These are phyloP conservation scores for Moricandia arvensis DNA, from an alignment of 345 rosid species.

Conservation along the genomic window DNA sequence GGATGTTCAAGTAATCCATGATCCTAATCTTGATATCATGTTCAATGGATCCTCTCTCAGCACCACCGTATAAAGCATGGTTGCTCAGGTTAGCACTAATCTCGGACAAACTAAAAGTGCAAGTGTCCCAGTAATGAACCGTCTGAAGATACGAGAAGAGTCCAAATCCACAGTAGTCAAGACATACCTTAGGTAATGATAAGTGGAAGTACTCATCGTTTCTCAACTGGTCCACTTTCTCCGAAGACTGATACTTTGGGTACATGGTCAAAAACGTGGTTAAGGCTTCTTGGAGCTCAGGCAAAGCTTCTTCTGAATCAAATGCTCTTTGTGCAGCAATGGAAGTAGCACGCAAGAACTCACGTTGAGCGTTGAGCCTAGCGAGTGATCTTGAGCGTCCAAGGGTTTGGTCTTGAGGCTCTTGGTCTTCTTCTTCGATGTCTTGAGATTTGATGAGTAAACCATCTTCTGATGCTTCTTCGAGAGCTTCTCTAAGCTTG, in stretches of 20 bases:
- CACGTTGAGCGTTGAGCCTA: slow-evolving; percentile 87
- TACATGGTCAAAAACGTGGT: slow-evolving; percentile 79
- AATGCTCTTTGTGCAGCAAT: slow-evolving; percentile 76
- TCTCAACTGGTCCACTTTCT: slow-evolving; percentile 83
- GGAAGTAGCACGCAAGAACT: slow-evolving; percentile 89
- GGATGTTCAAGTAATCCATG: slow-evolving; percentile 96
- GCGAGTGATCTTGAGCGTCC: slow-evolving; percentile 96
- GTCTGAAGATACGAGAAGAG: slow-evolving; percentile 89
- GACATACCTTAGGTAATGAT: slow-evolving; percentile 88
- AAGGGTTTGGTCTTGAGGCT: slow-evolving; percentile 60
- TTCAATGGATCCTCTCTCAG: slow-evolving; percentile 86
- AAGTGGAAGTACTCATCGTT: slow-evolving; percentile 75
- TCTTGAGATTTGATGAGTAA: slow-evolving; percentile 81
- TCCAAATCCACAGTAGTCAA: slow-evolving; percentile 97
- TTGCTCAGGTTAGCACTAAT: slow-evolving; percentile 93
- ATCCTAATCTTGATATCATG: slow-evolving; percentile 86
- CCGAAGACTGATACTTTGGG: slow-evolving; percentile 78
- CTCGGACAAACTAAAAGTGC: slow-evolving; percentile 94
- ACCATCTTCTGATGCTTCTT: slow-evolving; percentile 95
- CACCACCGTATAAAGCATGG: slow-evolving; percentile 91
- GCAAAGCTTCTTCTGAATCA: slow-evolving; percentile 70
- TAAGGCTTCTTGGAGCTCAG: slow-evolving; percentile 60
- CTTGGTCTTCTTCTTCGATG: slow-evolving; percentile 51
- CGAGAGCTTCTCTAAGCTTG: slow-evolving; percentile 90
- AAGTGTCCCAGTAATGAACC: slow-evolving; percentile 94